A percentile compares a stretch with the other conserved stretches of the same genome.
Evolutionary conservation across 305 asterid genomes (phyloP).

Genomic region (Withania somnifera): DNA sequence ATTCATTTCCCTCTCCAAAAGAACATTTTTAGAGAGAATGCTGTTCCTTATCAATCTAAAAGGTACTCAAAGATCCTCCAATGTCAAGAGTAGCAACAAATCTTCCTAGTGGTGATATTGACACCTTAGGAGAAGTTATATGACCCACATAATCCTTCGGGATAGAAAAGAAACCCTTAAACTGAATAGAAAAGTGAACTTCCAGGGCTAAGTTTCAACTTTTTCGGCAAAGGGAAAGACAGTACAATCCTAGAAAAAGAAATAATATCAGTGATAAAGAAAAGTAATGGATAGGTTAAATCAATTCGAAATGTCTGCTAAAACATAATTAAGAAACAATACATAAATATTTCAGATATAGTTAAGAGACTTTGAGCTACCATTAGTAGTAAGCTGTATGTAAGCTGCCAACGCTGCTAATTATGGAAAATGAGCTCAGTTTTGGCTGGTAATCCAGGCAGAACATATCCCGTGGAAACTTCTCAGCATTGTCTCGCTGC

Average conservation of each 20-base stretch:
- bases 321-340: neutral
- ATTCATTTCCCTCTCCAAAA: conserved; percentile 22
- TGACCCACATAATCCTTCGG: conserved; percentile 32
- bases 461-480: conserved; percentile 44
- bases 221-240: conserved; percentile 64
- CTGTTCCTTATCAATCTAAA: conserved; percentile 53
- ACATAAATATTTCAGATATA: neutral
- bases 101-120: conserved; percentile 61
- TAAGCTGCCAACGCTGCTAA: conserved; percentile 41
- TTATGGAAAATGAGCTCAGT: conserved; percentile 44
- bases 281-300: neutral
- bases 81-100: conserved; percentile 63
- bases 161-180: conserved; percentile 52
- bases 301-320: neutral
- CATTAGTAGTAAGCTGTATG: conserved; percentile 29
- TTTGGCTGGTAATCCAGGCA: conserved; percentile 71
- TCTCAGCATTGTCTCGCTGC: conserved; percentile 28
- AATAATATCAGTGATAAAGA: conserved; percentile 6
- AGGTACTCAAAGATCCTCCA: conserved; percentile 52
- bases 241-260: conserved; percentile 46
- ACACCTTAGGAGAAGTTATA: conserved; percentile 60
- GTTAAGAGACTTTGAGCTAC: conserved; percentile 9
- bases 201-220: conserved; percentile 42
- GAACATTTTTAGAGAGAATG: conserved; percentile 32
- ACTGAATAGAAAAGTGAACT: conserved; percentile 32